phyloP scores from a whole-genome alignment of 140 eudicot genomes.

The Oenanthe javanica region DNA sequence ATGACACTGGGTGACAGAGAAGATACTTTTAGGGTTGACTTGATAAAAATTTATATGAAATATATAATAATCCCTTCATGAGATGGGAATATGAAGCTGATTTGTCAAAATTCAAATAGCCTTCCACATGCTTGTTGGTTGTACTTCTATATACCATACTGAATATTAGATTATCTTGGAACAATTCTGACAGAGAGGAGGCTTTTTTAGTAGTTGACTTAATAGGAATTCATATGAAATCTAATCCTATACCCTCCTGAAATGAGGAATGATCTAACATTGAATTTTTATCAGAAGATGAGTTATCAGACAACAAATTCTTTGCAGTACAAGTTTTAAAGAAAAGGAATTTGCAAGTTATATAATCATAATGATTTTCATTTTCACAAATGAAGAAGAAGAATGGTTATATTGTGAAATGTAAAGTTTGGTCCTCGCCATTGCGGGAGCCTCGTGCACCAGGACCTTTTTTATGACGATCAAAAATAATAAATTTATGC shows the following conservation, averaged over 20 bases:
- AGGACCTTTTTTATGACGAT: no score
- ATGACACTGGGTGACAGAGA: not conserved
- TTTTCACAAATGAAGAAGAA: not conserved
- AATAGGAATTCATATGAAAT: not conserved
- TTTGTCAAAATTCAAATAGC: not conserved
- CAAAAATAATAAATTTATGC: no score
- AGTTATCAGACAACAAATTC: not conserved
- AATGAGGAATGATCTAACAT: not conserved
- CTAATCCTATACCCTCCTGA: not conserved
- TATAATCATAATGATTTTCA: not conserved
- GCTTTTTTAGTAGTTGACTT: not conserved
- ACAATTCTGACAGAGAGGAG: not conserved
- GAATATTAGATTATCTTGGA: not conserved
- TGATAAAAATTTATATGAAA: not conserved
- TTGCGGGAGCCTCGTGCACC: not conserved
- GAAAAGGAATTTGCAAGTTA: not conserved
- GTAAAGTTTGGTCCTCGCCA: not conserved
- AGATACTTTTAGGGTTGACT: not conserved
- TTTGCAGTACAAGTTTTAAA: not conserved
- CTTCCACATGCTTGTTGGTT: slow-evolving; percentile 7
- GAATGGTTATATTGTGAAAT: not conserved
- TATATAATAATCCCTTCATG: not conserved
- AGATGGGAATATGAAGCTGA: not conserved
- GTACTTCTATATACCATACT: not conserved
- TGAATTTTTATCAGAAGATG: not conserved